Evolutionary conservation across 2,329 filamentous ascomycete genomes (phyloP), one percentile per base, ranked within the genome.

Genomic region (Mycosphaerelloides madeirae): DNA sequence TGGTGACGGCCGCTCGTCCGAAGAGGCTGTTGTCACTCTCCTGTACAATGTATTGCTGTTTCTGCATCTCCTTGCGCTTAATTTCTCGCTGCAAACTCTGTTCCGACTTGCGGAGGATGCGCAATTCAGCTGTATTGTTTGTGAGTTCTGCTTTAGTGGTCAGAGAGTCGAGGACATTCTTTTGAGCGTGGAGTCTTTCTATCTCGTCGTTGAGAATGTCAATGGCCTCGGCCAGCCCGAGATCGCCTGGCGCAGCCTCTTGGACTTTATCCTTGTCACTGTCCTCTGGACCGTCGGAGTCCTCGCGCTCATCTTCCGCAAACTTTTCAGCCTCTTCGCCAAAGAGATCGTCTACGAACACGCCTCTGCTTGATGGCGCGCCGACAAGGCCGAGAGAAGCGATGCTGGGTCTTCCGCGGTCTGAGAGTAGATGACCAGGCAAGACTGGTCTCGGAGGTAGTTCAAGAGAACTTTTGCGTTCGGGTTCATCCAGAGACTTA

Each of bases 1-100:
- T 96, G 57, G 80, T 85, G 57, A 97, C 81, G 0, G 82, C 87
- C 2, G 93, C 91, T 14, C 91, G 85, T 2, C 93, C 93, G 60
- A 95, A 97, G 18, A 98, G 74, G 65, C 89, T 95, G 65, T 95
- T 98, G 64, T 98, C 94, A 61, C 89, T 96, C 67, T 98, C 93
- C 67, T 98, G 93, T 6, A 97, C 82, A 35, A 95, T 87, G 58
- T 98, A 98, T 64, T 98, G 94, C 65, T 95, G 93, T 41, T 90
- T 80, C 64, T 98, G 93, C 60, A 98, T 78, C 66, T 97, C 91
- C 64, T 97, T 98, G 28, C 90, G 82, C 44, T 88, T 80, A 43
- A 97, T 89, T 65, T 98, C 93, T 54, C 93, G 79, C 60, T 95
- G 86, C 45, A 98, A 71, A 65, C 93, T 98, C 25, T 89, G 84